A percentile compares a stretch with the other conserved stretches of the same genome.
phyloP scores from a whole-genome alignment of 257 asterid genomes.

The Anisodus acutangulus region DNA sequence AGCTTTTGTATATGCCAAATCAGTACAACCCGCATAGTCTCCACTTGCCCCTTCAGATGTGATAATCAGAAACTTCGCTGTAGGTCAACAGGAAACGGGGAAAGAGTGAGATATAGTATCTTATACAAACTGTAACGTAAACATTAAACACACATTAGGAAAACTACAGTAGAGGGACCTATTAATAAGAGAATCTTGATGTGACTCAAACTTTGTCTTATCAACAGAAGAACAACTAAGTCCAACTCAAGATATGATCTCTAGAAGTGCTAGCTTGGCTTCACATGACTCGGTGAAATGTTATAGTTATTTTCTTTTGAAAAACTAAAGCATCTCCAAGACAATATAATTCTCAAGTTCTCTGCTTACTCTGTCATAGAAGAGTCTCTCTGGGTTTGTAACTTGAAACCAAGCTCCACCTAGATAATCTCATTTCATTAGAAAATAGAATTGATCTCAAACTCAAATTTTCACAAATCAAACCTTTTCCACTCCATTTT shows the following conservation, averaged over 20 bases:
- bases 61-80: constrained; percentile 49
- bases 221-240: background rate
- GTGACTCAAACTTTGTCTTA: background rate
- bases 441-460: background rate
- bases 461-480: background rate
- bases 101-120: background rate
- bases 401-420: background rate
- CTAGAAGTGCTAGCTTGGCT: background rate
- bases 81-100: constrained; percentile 21
- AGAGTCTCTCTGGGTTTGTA: constrained; percentile 3
- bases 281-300: background rate
- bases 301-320: background rate
- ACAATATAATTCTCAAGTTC: constrained; percentile 6
- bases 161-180: background rate
- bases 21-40: constrained; percentile 76
- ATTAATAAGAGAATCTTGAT: background rate
- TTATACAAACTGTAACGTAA: background rate
- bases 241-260: background rate
- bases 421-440: background rate
- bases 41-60: constrained; percentile 89
- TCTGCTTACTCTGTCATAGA: constrained; percentile 17
- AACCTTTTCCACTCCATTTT: background rate
- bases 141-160: background rate
- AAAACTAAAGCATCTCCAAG: constrained; percentile 2
- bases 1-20: constrained; percentile 67